Conservation (phyloP, 176 grass and related monocot species). For the Musa beccarii region DNA sequence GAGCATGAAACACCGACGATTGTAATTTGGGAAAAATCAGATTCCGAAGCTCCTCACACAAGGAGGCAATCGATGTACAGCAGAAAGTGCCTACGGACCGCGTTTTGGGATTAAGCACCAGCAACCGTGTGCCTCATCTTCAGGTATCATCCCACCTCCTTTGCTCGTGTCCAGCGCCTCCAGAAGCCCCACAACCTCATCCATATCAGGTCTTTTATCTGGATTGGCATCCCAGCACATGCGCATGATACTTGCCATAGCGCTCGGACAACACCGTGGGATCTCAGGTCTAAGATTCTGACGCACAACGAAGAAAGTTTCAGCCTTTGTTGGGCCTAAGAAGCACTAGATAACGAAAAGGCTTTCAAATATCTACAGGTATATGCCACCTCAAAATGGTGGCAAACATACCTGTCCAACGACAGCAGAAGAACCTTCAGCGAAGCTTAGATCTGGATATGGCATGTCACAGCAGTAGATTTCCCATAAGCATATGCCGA, state of each 20-base stretch:
- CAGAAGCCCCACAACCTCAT: slow-evolving; percentile 56
- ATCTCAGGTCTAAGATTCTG: slow-evolving; percentile 58
- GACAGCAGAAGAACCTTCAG: slow-evolving; percentile 59
- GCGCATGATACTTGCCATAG: slow-evolving; percentile 58
- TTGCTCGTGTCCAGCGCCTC: slow-evolving; percentile 59
- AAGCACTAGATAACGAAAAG: too few relatives aligned
- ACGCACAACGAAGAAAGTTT: neutral
- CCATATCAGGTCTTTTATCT: slow-evolving; percentile 63
- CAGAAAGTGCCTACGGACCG: slow-evolving; percentile 28
- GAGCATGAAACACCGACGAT: too few relatives aligned
- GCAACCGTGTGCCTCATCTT: slow-evolving; percentile 41
- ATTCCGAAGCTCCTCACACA: neutral
- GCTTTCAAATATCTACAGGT: neutral
- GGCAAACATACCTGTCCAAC: slow-evolving; percentile 55
- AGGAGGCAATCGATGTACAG: neutral
- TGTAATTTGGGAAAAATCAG: neutral
- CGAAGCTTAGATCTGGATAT: slow-evolving; percentile 54
- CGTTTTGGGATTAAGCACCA: slow-evolving; percentile 51
- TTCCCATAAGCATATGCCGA: slow-evolving; percentile 76
- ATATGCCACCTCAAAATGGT: neutral
- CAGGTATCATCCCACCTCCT: slow-evolving; percentile 70
- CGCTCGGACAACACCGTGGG: slow-evolving; percentile 54
- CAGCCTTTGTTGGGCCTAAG: neutral
- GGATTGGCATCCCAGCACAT: slow-evolving; percentile 81
- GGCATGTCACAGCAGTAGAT: slow-evolving; percentile 91